Percentiles rank a stretch among this genome's conserved stretches.
Conservation (phyloP, 108 stramenopile species). For the Cyclotella choctawhatcheeana region DNA sequence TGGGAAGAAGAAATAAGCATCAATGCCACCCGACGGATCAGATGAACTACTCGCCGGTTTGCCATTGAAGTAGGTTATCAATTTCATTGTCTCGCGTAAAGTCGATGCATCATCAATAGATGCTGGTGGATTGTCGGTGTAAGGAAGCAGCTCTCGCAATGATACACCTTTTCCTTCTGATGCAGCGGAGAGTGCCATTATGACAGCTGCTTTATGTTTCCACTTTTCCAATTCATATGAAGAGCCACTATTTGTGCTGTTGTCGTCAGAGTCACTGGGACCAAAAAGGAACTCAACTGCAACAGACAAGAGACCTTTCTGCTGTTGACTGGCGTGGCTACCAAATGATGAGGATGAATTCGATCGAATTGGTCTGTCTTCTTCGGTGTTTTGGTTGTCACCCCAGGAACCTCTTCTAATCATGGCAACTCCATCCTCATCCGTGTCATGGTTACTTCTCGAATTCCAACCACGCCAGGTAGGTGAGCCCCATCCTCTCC, state of each 20-base stretch:
- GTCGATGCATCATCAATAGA: constrained; percentile 46
- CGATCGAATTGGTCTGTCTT: not conserved
- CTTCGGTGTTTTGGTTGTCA: constrained; percentile 8
- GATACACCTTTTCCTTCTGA: constrained; percentile 52
- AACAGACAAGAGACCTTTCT: constrained; percentile 72
- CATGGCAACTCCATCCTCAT: constrained; percentile 42
- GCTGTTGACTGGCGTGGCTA: constrained; percentile 16
- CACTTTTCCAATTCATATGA: constrained; percentile 63
- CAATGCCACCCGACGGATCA: constrained; percentile 9
- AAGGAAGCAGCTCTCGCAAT: constrained; percentile 66
- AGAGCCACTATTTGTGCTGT: constrained; percentile 6
- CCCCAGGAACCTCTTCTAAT: constrained; percentile 51
- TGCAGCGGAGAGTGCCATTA: constrained; percentile 48
- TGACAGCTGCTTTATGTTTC: constrained; percentile 69
- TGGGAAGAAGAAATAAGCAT: constrained; percentile 70
- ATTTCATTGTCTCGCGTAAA: constrained; percentile 52
- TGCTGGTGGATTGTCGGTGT: constrained; percentile 70
- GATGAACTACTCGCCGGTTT: constrained; percentile 42
- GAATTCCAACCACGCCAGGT: constrained; percentile 1
- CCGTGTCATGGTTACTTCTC: not conserved
- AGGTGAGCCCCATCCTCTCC: constrained; percentile 47
- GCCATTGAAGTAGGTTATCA: constrained; percentile 85
- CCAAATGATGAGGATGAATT: constrained; percentile 13
- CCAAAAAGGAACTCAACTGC: constrained; percentile 89
- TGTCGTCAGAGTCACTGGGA: too few relatives aligned